A percentile compares a stretch with the other conserved stretches of the same genome.
Conservation (phyloP, 148 eudicot genomes). For the Chenopodium quinoa region DNA sequence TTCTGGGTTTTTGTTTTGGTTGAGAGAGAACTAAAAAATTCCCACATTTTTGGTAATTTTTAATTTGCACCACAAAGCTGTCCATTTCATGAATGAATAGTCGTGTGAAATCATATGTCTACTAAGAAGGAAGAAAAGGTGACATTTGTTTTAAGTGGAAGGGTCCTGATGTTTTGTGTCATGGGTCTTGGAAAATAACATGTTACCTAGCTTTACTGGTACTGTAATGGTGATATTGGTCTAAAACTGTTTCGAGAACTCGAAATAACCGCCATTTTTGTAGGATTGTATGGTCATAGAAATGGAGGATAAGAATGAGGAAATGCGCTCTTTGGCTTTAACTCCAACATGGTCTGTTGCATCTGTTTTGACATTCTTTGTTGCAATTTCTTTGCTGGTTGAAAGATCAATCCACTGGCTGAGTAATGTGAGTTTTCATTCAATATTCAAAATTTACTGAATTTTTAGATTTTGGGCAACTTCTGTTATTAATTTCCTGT, state of each 20-base stretch:
- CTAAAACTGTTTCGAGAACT: conserved; percentile 10
- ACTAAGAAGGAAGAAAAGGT: neutral
- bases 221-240: conserved; percentile 5
- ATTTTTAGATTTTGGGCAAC: neutral
- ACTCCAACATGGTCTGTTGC: conserved; percentile 99
- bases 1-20: neutral
- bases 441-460: neutral
- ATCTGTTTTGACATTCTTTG: conserved; percentile 81
- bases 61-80: neutral
- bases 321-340: conserved; percentile 74
- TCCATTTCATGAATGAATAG: neutral
- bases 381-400: conserved; percentile 81
- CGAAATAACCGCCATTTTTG: conserved; percentile 4
- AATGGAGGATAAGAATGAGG: conserved; percentile 50
- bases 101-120: neutral
- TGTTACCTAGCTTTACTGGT: neutral
- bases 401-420: conserved; percentile 86
- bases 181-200: conserved; percentile 13
- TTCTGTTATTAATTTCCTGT: neutral
- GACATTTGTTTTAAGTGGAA: neutral
- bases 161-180: neutral
- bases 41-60: neutral
- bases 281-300: neutral
- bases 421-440: conserved; percentile 51
- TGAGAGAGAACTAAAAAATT: neutral